A percentile compares a stretch with the other conserved stretches of the same genome.
These are phyloP conservation scores for Scutellaria baicalensis DNA, from an alignment of 257 asterid genomes.

Conservation along the genomic window DNA sequence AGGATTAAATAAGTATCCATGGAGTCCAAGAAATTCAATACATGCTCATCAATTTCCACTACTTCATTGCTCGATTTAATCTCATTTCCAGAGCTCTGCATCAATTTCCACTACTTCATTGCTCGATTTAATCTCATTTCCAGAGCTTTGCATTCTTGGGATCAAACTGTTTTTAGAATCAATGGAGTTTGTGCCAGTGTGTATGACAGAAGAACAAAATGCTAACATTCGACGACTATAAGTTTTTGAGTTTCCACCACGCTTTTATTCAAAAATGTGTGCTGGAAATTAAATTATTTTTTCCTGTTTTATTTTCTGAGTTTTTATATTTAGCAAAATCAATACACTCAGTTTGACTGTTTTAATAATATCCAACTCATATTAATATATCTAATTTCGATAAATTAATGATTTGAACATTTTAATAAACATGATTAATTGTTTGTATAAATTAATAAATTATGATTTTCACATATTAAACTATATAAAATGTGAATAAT, in stretches of 20 bases:
- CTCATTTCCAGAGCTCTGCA: conserved; percentile 30
- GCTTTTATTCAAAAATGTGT: neutral
- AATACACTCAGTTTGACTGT: no score
- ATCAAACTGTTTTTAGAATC: neutral
- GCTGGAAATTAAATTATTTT: no score
- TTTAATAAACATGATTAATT: no score
- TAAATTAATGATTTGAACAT: no score
- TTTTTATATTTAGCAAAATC: no score
- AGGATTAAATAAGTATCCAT: conserved; percentile 57
- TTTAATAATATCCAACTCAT: no score
- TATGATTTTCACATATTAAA: no score
- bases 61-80: conserved; percentile 21
- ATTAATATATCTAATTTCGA: no score
- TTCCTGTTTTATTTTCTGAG: no score
- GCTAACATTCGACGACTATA: neutral
- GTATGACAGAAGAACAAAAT: neutral
- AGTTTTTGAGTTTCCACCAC: neutral
- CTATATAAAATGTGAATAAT: no score
- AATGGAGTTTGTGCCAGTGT: neutral
- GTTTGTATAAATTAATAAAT: no score
- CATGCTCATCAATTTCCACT: conserved; percentile 33
- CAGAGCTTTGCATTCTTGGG: conserved; percentile 27
- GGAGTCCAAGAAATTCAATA: conserved; percentile 65
- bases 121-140: conserved; percentile 26
- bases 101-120: conserved; percentile 17